Conservation (phyloP, 768 basidiomycete genomes). For the Megacollybia marginata region DNA sequence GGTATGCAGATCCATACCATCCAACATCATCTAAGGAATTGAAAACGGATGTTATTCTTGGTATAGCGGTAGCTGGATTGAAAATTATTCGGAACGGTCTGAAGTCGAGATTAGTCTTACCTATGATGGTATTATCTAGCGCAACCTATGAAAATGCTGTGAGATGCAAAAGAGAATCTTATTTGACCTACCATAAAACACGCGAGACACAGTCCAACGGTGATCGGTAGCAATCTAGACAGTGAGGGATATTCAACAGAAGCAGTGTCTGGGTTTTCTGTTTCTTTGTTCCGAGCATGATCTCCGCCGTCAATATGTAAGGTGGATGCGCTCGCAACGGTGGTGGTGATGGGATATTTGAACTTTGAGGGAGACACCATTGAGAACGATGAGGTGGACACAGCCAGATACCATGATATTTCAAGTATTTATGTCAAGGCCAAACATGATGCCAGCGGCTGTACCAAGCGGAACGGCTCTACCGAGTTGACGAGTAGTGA, state of each 20-base stretch:
- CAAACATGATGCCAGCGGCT: too few relatives aligned
- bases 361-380: too few relatives aligned
- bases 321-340: too few relatives aligned
- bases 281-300: neutral
- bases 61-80: constrained; percentile 16
- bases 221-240: constrained; percentile 1
- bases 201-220: constrained; percentile 7
- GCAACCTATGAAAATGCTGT: constrained; percentile 1
- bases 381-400: too few relatives aligned
- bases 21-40: constrained; percentile 19
- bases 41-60: constrained; percentile 22
- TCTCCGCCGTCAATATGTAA: too few relatives aligned
- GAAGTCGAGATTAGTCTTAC: constrained; percentile 2
- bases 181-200: constrained; percentile 4
- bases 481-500: too few relatives aligned
- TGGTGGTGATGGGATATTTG: too few relatives aligned
- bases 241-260: constrained; percentile 4
- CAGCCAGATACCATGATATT: too few relatives aligned
- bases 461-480: too few relatives aligned
- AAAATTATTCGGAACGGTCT: neutral
- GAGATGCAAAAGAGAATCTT: neutral
- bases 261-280: neutral
- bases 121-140: constrained; percentile 7
- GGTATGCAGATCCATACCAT: constrained; percentile 16
- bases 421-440: too few relatives aligned